A percentile compares a stretch with the other conserved stretches of the same genome.
Evolutionary conservation across 148 eudicot genomes (phyloP).

Genomic region (Rhododendron ovatum): DNA sequence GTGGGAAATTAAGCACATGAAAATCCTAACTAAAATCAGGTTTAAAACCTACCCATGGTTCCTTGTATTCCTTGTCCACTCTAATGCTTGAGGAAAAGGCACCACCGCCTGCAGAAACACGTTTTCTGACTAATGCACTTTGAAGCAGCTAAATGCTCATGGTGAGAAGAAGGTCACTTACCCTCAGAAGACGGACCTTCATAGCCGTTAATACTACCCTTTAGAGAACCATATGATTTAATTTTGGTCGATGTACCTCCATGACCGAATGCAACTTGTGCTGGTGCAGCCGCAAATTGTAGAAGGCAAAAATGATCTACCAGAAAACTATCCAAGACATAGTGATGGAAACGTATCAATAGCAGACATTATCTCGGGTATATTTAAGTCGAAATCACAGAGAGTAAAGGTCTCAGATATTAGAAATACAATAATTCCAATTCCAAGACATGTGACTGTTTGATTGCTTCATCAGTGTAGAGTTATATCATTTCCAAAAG

Average conservation of each 20-base stretch:
- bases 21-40: not conserved
- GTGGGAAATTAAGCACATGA: not conserved
- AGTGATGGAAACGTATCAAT: not conserved
- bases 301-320: conserved; percentile 8
- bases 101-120: conserved; percentile 23
- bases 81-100: conserved; percentile 15
- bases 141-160: conserved; percentile 6
- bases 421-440: not conserved
- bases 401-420: not conserved
- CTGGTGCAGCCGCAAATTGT: conserved; percentile 34
- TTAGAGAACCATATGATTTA: conserved; percentile 28
- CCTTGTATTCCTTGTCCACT: conserved; percentile 57
- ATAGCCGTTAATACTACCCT: conserved; percentile 18
- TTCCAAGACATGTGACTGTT: not conserved
- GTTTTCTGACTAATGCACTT: not conserved
- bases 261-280: conserved; percentile 59
- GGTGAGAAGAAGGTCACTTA: conserved; percentile 8
- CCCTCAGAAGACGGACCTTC: conserved; percentile 37
- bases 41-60: conserved; percentile 75
- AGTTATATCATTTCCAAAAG: not conserved
- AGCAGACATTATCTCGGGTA: not conserved
- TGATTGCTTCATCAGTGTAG: not conserved
- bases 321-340: not conserved
- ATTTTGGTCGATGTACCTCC: conserved; percentile 37
- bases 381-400: not conserved